Evolutionary conservation across 345 rosid species (phyloP), one percentile per base, ranked within the genome.

Genomic region (Erysimum cheiranthoides): DNA sequence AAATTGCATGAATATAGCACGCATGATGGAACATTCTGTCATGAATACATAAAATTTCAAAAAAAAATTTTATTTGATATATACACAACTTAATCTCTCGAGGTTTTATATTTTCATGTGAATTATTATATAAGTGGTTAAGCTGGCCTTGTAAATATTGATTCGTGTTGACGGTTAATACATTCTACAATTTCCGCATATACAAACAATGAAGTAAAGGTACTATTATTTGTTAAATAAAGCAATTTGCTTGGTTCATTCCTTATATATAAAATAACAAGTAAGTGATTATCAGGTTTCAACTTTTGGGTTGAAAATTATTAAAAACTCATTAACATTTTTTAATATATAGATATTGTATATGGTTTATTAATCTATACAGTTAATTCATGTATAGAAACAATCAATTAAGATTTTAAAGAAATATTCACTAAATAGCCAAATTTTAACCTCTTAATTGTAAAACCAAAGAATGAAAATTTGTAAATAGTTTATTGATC

Each of bases 11-110:
- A 21, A 25, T 10, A 31, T 39, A 31, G 14, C 27, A 28, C 13
- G 68, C 51, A 43, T 62, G 14, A 9, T 30, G 68, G 39, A 64
- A n/a, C n/a, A n/a, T n/a, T n/a, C n/a, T n/a, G n/a, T 49, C 43
- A 32, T 34, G 46, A 10, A 43, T 63, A 10, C 28, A 45, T 16
- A 7, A 56, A n/a, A 40, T 52, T 27, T 14, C 32, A 68, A n/a
- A n/a, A n/a, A n/a, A n/a, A n/a, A n/a, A n/a, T n/a, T n/a, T n/a
- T n/a, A n/a, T n/a, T n/a, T n/a, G n/a, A n/a, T n/a, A n/a, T n/a
- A n/a, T n/a, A n/a, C n/a, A n/a, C n/a, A n/a, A n/a, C n/a, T n/a
- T n/a, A n/a, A n/a, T n/a, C n/a, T n/a, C n/a, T n/a, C n/a, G n/a
- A n/a, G n/a, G n/a, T 54, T 18, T 4, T 61, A 21, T 1, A 1